Percentiles rank a stretch among this genome's conserved stretches.
Conservation (phyloP, 2,329 filamentous ascomycete genomes). For the Neonectria ditissima region DNA sequence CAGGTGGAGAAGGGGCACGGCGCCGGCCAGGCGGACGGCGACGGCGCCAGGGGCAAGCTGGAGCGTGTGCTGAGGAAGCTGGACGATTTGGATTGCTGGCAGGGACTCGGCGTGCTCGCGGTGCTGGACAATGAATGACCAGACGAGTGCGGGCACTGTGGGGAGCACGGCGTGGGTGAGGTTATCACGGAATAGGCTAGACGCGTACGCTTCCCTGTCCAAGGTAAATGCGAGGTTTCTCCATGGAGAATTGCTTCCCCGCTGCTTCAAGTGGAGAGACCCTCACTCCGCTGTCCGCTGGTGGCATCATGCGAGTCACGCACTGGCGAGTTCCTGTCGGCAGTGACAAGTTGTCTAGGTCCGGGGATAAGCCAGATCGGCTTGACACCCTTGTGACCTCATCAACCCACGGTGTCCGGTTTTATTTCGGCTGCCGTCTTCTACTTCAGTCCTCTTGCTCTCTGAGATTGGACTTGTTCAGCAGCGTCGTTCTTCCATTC, state of each 20-base stretch:
- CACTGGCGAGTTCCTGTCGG: not conserved
- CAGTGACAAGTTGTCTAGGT: not conserved
- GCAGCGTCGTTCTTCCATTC: not conserved
- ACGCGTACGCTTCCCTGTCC: not conserved
- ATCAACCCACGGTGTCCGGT: not conserved
- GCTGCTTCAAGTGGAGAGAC: conserved; percentile 2
- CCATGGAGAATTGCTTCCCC: conserved; percentile 21
- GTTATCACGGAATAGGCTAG: not conserved
- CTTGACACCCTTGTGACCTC: not conserved
- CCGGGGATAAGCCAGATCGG: not conserved
- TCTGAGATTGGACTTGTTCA: not conserved
- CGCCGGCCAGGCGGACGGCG: conserved; percentile 15
- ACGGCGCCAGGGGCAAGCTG: conserved; percentile 39
- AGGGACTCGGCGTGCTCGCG: conserved; percentile 36
- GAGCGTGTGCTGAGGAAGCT: conserved; percentile 46
- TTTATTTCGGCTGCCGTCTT: conserved; percentile 3
- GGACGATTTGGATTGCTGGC: conserved; percentile 49
- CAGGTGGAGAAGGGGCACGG: conserved; percentile 37
- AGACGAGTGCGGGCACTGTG: not conserved
- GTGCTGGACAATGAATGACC: conserved; percentile 2
- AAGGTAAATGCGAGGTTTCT: conserved; percentile 22
- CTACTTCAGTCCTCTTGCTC: conserved; percentile 8
- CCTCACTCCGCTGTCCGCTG: not conserved
- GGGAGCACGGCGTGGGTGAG: not conserved
- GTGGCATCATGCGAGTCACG: conserved; percentile 18